Percentiles rank a stretch among this genome's conserved stretches.
phyloP scores from a whole-genome alignment of 2,329 filamentous ascomycete genomes.

The Aspergillus jensenii region DNA sequence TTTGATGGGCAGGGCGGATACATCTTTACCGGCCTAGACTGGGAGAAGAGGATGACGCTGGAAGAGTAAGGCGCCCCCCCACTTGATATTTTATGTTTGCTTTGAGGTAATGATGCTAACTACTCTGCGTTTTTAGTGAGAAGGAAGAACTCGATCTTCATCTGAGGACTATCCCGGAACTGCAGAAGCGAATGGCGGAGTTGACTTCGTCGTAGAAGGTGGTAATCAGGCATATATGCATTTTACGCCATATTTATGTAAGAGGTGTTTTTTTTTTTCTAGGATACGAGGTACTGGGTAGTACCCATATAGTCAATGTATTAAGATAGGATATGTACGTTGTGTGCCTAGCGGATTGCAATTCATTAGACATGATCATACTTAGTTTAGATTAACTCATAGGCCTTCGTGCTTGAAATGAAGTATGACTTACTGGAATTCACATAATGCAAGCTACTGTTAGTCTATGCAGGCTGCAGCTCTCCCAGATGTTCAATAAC shows the following conservation, averaged over 20 bases:
- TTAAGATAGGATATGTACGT: background rate
- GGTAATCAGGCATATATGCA: background rate
- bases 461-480: background rate
- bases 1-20: conserved; percentile 94
- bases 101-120: conserved; percentile 4
- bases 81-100: background rate
- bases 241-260: background rate
- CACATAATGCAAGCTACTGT: background rate
- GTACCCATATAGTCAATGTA: background rate
- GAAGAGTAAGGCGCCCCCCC: conserved; percentile 66
- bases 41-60: conserved; percentile 76
- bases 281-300: background rate
- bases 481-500: background rate
- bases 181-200: conserved; percentile 81
- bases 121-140: conserved; percentile 54
- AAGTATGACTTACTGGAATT: too few species aligned
- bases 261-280: background rate
- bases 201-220: conserved; percentile 53
- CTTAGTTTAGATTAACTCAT: too few species aligned
- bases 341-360: background rate
- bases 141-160: conserved; percentile 89
- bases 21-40: conserved; percentile 86
- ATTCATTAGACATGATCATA: background rate
- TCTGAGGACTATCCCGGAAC: conserved; percentile 80
- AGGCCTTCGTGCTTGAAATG: too few species aligned